Base-by-base conservation (phyloP, 257 asterid genomes). In the Vinca minor region DNA sequence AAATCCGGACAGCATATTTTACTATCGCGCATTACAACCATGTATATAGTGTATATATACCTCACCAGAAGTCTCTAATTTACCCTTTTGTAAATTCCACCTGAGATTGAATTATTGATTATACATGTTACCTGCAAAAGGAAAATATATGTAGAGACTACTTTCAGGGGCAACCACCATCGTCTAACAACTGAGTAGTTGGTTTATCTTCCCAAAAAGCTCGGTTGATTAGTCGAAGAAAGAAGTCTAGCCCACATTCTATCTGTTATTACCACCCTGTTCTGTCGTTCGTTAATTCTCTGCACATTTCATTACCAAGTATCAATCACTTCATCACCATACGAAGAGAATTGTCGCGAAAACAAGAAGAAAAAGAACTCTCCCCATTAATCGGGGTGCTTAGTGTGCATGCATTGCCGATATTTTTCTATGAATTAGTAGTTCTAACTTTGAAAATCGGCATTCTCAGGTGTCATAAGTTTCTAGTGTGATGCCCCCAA, bases 231-330 rank as follows among this genome's bases (percentile, higher is more conserved):
- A 9, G 98, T 91, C 5, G 98, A 91, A 8, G 96, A 85, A 18
- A 91, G 78, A 59, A 91, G 87, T 66, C 96, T 76, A 0, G 96
- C 98, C 98, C 98, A 91, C 98, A 91, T 91, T 69, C 98, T 81
- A 69, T 91, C 98, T 13, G 98, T 91, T 71, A 91, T 86, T 78
- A 91, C 92, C 21, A 91, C 96, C 80, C 76, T 78, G 79, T 88
- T 76, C 80, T 67, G 88, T 56, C 52, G 67, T 83, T 86, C 95
- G 9, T 71, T 86, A 12, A 91, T 91, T 52, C 84, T 75, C 98
- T 86, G 94, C 83, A 65, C 2, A 10, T 59, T 39, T 34, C 63
- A 65, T n/a, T 56, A 38, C 2, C 55, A 46, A 47, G 26, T n/a
- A n/a, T n/a, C n/a, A 34, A 45, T n/a, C 59, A 34, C 4, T 8